Evolutionary conservation across 805 yeast genomes (phyloP), one percentile per base, ranked within the genome.

Genomic region (Saccharomycopsis capsularis): DNA sequence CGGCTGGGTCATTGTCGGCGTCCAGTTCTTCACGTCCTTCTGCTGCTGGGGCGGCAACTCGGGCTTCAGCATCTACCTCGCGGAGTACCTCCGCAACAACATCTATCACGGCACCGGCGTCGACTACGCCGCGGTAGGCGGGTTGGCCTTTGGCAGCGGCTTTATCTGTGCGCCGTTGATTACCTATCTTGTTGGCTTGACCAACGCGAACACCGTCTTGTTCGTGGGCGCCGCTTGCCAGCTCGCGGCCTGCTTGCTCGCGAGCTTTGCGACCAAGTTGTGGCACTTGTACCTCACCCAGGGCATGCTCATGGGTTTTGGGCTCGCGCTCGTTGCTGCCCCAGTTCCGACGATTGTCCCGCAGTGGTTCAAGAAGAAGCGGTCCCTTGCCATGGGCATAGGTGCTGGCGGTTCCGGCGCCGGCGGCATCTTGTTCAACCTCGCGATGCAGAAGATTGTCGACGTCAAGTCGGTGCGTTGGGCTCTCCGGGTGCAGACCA

Each of bases 251-350:
- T 60, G 72, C 30, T 55, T 79, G 56, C 54, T 78, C 55, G 83
- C 84, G 1, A 74, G 79, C 25, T 76, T 69, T 56, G 57, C 78
- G 2, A 67, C 61, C 6, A 67, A 68, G 27, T 56, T 74, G n/a
- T 79, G 84, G 84, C 76, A 79, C 54, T 51, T 79, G 23, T 75
- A 68, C 56, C 59, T 77, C 47, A 75, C 82, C 4, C 83, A 79
- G 59, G 85, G 84, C 16, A 63, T 76, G 15, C 51, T 79, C 40
- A 71, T 70, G 45, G 75, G 81, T 35, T 59, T 75, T 43, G 81
- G 82, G 2, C 60, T 79, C 55, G 79, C 80, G 0, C 54, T 70
- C 19, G 66, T 76, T 34, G 68, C 74, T 16, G 63, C 76, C 11
- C 75, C 83, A 0, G 69, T 68, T 15, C 57, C 73, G 39, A 64